Base-by-base conservation (phyloP, 306 rosid species). In the Trifolium fragiferum region DNA sequence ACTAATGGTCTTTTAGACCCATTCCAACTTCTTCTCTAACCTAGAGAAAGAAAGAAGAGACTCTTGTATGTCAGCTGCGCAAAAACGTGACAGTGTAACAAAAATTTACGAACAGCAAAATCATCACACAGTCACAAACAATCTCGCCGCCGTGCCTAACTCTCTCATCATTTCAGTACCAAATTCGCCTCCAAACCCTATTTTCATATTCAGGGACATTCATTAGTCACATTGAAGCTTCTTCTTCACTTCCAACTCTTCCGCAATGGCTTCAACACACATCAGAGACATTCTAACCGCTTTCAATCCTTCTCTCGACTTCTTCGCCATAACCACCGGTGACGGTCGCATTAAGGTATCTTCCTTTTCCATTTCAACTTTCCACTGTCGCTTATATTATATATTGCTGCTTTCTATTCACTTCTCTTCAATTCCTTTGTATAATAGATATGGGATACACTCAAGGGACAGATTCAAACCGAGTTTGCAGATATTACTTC, bases 331-430 rank as follows among this genome's bases (percentile, higher is more conserved):
- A 60, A 79, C 90, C 79, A 67, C 95, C 27, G 98, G 98, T 3
- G 98, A 90, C 82, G 97, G 98, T 27, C 94, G 98, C 33, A 84
- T 94, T 11, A 94, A 93, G 98, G 98, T 90, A 67, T 33, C 11
- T 18, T 35, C 15, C 23, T 20, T 6, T 12, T 46, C 51, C 33
- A 6, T 47, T 59, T 12, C 0, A 16, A 27, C 25, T 40, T 65
- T 76, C 25, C 13, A 27, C 16, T 9, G 3, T 4, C 10, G 12
- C 0, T 27, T 27, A 27, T 27, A 27, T 59, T 70, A 13, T 37
- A 2, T 9, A n/a, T 11, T 20, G 5, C 10, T 10, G 0, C 2
- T 70, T 60, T 14, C 13, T 10, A 12, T 61, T 74, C 57, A 21
- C 2, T 21, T 25, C 8, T 76, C 54, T 66, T 5, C 18, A 12